Evolutionary conservation across 1,284 basidiomycete genomes (phyloP).

Genomic region (Ganoderma lingzhi): DNA sequence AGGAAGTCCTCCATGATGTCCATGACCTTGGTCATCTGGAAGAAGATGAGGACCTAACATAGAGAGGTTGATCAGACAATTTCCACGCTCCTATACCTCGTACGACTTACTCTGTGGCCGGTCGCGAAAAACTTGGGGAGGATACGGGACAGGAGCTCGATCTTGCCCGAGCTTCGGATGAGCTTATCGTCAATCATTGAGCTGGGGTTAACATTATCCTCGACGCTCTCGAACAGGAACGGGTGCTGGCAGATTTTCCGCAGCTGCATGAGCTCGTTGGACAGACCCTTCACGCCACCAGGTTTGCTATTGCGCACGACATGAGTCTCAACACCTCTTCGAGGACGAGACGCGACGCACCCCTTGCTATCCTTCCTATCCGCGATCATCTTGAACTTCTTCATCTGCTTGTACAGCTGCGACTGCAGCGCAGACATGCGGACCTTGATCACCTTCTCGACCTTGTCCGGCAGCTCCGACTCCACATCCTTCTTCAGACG

Average conservation of each 20-base stretch:
- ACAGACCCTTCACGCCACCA: constrained; percentile 86
- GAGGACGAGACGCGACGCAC: constrained; percentile 48
- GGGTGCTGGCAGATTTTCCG: constrained; percentile 99
- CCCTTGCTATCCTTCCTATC: constrained; percentile 82
- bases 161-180: constrained; percentile 91
- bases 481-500: constrained; percentile 99
- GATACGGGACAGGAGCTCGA: constrained; percentile 93
- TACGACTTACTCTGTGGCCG: constrained; percentile 81
- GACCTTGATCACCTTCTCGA: constrained; percentile 99
- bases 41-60: constrained; percentile 92
- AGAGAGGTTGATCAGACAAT: neutral
- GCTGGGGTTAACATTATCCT: constrained; percentile 88
- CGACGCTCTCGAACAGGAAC: constrained; percentile 95
- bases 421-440: constrained; percentile 96
- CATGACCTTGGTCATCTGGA: constrained; percentile 99
- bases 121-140: constrained; percentile 95
- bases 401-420: constrained; percentile 98
- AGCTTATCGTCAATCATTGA: constrained; percentile 89
- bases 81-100: neutral
- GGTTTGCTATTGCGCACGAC: constrained; percentile 57
- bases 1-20: constrained; percentile 99
- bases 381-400: constrained; percentile 97
- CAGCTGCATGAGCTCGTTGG: constrained; percentile 99
- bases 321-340: constrained; percentile 18
- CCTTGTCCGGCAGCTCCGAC: constrained; percentile 97